These are phyloP conservation scores for Epichloe aotearoae DNA, from an alignment of 2,329 filamentous ascomycete genomes.

Conservation along the genomic window DNA sequence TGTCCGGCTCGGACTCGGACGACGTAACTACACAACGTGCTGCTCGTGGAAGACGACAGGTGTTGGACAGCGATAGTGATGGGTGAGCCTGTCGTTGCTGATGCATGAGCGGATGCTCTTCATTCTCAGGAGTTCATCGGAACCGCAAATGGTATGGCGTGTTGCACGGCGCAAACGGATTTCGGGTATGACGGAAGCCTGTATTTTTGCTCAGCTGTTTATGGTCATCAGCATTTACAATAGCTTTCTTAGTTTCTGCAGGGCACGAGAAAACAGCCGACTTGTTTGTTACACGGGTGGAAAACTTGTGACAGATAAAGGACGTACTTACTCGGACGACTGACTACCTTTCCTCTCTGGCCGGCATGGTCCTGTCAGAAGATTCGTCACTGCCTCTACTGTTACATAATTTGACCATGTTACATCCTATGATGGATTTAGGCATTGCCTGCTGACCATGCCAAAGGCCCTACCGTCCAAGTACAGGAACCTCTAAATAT, in stretches of 20 bases:
- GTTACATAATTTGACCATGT: too few species aligned
- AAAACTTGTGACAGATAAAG: too few species aligned
- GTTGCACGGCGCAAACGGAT: background rate
- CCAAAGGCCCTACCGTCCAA: too few species aligned
- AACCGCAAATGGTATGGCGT: background rate
- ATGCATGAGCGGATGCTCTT: background rate
- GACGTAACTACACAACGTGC: slow-evolving; percentile 9
- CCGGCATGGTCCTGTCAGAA: too few species aligned
- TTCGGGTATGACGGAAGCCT: background rate
- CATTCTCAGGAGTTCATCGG: too few species aligned
- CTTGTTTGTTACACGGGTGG: too few species aligned
- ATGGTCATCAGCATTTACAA: background rate
- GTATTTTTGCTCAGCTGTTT: background rate
- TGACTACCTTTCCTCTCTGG: too few species aligned
- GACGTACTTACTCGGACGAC: too few species aligned
- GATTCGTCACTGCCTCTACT: too few species aligned
- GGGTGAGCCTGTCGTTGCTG: slow-evolving; percentile 5
- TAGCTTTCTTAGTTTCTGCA: background rate
- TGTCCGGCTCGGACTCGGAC: slow-evolving; percentile 10
- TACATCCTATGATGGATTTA: too few species aligned
- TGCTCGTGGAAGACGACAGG: slow-evolving; percentile 14
- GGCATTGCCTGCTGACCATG: too few species aligned
- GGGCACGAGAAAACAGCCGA: background rate
- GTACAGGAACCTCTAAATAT: too few species aligned
- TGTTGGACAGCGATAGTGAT: slow-evolving; percentile 20